Evolutionary conservation across 208 protist genomes (phyloP).

Genomic region (Leishmania major): DNA sequence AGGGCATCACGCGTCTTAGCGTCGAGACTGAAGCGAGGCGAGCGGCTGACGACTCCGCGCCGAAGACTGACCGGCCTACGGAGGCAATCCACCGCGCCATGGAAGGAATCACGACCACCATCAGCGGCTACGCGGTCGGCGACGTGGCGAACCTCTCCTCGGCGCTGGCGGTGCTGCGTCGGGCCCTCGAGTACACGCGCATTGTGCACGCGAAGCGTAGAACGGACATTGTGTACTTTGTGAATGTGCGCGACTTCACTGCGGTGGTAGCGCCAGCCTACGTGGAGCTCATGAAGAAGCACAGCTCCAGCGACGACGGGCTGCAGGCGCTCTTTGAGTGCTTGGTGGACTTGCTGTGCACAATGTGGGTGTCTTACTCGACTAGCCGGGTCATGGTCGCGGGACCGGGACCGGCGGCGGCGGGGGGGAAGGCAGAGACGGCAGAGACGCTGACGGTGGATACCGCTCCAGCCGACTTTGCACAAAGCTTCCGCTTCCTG

Average conservation of each 20-base stretch:
- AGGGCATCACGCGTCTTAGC: constrained; percentile 65
- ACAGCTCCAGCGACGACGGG: constrained; percentile 58
- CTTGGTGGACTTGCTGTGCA: constrained; percentile 56
- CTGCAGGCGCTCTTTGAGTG: constrained; percentile 66
- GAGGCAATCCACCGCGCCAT: constrained; percentile 56
- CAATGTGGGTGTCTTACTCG: constrained; percentile 56
- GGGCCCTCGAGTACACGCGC: constrained; percentile 68
- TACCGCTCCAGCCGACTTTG: constrained; percentile 31
- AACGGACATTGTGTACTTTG: constrained; percentile 52
- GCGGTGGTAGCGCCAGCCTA: constrained; percentile 57
- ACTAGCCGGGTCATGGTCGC: constrained; percentile 6
- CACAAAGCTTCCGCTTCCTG: constrained; percentile 62
- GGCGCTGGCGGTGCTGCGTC: constrained; percentile 59
- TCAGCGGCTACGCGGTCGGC: constrained; percentile 37
- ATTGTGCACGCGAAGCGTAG: constrained; percentile 50
- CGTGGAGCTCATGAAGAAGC: constrained; percentile 47
- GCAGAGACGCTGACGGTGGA: constrained; percentile 26
- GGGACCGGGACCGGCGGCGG: background rate
- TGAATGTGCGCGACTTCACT: constrained; percentile 67
- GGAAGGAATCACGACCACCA: constrained; percentile 48
- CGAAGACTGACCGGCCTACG: constrained; percentile 6
- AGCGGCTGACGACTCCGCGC: background rate
- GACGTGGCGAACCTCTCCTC: constrained; percentile 55
- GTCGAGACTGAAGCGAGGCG: constrained; percentile 30
- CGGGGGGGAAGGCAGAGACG: background rate